These are phyloP conservation scores for Russula lepida DNA, from an alignment of 768 basidiomycete genomes.

Conservation along the genomic window DNA sequence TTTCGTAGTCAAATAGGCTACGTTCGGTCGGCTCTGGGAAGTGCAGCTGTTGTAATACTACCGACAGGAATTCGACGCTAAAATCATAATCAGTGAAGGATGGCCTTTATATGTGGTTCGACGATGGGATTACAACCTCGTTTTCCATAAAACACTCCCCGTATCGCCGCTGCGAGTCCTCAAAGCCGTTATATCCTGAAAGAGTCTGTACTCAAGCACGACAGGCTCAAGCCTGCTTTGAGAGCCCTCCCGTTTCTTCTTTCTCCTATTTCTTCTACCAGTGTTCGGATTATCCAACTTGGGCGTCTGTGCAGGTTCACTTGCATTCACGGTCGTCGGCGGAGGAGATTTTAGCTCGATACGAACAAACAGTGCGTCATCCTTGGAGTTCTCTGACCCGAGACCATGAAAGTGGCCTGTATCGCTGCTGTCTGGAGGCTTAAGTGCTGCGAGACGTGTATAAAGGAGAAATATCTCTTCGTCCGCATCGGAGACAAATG, in stretches of 20 bases:
- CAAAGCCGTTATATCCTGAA: slow-evolving; percentile 70
- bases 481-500: slow-evolving; percentile 50
- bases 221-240: slow-evolving; percentile 2
- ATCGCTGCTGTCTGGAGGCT: slow-evolving; percentile 23
- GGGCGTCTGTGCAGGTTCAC: not conserved
- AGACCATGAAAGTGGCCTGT: slow-evolving; percentile 42
- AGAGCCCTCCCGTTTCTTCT: not conserved
- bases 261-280: slow-evolving; percentile 16
- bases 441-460: slow-evolving; percentile 31
- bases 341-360: slow-evolving; percentile 38
- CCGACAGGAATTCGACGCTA: slow-evolving; percentile 62
- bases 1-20: slow-evolving; percentile 37
- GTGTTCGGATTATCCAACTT: not conserved
- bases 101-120: not conserved
- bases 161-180: slow-evolving; percentile 73
- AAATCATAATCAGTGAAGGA: not conserved
- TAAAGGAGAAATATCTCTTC: slow-evolving; percentile 53
- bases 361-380: slow-evolving; percentile 46
- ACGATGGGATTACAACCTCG: slow-evolving; percentile 46
- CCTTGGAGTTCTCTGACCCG: slow-evolving; percentile 55
- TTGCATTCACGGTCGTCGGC: not conserved
- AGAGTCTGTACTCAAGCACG: slow-evolving; percentile 40
- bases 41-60: slow-evolving; percentile 50
- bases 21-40: slow-evolving; percentile 24
- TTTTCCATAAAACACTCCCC: slow-evolving; percentile 78